Conservation (phyloP, 331 rosid species). For the Malus hybrid region DNA sequence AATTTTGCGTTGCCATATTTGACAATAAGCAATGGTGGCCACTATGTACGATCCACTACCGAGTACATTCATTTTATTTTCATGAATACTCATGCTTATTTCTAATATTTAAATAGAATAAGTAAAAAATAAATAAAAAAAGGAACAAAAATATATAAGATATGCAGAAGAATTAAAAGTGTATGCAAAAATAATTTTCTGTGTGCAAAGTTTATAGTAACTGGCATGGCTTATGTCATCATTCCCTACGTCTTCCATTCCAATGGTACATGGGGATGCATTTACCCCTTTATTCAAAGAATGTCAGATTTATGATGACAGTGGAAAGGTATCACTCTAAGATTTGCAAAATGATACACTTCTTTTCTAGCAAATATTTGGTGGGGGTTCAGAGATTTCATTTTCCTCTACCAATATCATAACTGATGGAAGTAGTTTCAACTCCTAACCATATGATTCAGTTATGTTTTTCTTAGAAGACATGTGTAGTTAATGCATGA, state of each 20-base stretch:
- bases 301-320: background rate
- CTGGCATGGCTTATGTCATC: background rate
- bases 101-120: no score
- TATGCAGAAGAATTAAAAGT: background rate
- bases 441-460: background rate
- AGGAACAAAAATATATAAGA: background rate
- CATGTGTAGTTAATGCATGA: background rate
- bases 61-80: no score
- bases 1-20: background rate
- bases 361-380: background rate
- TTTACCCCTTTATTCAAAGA: background rate
- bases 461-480: background rate
- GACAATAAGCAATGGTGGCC: background rate
- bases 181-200: background rate
- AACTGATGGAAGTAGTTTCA: background rate
- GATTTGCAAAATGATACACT: background rate
- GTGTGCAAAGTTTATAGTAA: background rate
- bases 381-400: background rate
- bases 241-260: background rate
- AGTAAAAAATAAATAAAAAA: no score
- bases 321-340: background rate
- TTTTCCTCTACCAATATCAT: background rate
- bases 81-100: no score
- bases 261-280: background rate
- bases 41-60: background rate